Evolutionary conservation across 2,329 filamentous ascomycete species (phyloP), one percentile per base, ranked within the genome.

Genomic region (Trichoderma sp.): DNA sequence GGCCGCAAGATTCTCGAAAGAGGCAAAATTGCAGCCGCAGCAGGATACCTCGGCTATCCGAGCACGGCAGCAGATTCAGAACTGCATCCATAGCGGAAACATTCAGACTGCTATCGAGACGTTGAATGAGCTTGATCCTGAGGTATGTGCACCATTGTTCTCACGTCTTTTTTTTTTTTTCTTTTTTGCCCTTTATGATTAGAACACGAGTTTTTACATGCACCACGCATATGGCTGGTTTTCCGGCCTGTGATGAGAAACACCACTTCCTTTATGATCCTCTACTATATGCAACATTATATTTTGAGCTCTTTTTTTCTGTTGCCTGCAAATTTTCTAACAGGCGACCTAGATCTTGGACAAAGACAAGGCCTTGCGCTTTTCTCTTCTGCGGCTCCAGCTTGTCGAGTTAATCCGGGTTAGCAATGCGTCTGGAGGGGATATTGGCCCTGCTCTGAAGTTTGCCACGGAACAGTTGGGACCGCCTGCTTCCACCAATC

Each of bases 161-260:
- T 21, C 14, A 95, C 81, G 91, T 77, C 54, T 37, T 32, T 3
- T n/a, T 54, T 37, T 32, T 3, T n/a, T 10, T 49, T 59, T 52
- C 66, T 30, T 5, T 11, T 11, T 39, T 39, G 28, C 24, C 46
- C 32, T 39, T 46, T 82, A 94, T 96, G 96, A 99, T 99, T 97
- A 97, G 85, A 92, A 85, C 77, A 79, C 77, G 84, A 87, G 86
- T 91, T 68, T 66, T 89, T 97, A 86, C 95, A 99, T 99, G 96
- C 96, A 99, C 96, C 96, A 99, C 96, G 94, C 96, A 93, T 96
- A 98, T 88, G 85, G 85, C 86, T 89, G 69, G 69, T 67, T 59
- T 89, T 87, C 85, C 85, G 88, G 89, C 90, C 88, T 82, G 88
- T 96, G 96, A 96, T 96, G 95, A 98, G 87, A 89, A 90, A 85